phyloP scores from a whole-genome alignment of 2,329 filamentous ascomycete species.

The Huntiella bhutanensis region DNA sequence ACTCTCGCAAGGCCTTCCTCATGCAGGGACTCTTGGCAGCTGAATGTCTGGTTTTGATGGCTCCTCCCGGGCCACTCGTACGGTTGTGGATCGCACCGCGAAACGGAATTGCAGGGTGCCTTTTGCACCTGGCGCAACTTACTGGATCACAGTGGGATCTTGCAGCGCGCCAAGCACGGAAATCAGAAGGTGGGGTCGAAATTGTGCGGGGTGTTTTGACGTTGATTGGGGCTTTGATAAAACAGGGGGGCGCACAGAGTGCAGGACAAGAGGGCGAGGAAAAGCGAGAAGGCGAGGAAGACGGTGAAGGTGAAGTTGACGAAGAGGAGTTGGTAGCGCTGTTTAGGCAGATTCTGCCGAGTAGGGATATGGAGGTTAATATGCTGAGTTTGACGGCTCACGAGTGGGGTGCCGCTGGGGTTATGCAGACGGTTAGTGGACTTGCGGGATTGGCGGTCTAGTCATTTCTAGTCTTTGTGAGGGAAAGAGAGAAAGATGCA shows the following conservation, averaged over 20 bases:
- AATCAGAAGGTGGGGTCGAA: conserved; percentile 31
- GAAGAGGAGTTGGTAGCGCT: conserved; percentile 22
- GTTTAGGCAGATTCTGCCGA: conserved; percentile 43
- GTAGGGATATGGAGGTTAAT: conserved; percentile 46
- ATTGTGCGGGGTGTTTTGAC: conserved; percentile 44
- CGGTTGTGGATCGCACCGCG: conserved; percentile 65
- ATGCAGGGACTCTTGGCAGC: conserved; percentile 85
- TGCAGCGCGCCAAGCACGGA: conserved; percentile 20
- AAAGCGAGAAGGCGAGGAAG: neutral
- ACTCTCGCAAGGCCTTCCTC: conserved; percentile 69
- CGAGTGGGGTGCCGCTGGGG: conserved; percentile 42
- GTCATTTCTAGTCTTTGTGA: neutral
- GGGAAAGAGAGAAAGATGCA: neutral
- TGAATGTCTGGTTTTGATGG: conserved; percentile 66
- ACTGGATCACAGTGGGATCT: conserved; percentile 46
- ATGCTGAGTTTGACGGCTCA: conserved; percentile 45
- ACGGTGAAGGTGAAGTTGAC: conserved; percentile 18
- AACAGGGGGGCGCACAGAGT: conserved; percentile 42
- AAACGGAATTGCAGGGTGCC: conserved; percentile 65
- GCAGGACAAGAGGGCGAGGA: conserved; percentile 16
- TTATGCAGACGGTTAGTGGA: conserved; percentile 50
- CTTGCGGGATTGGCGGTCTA: conserved; percentile 41
- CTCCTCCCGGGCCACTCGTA: conserved; percentile 52
- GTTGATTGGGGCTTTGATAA: conserved; percentile 35
- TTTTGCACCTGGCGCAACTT: conserved; percentile 56